Evolutionary conservation across 1,284 basidiomycete genomes (phyloP).

Genomic region (Spongispora temasekensis): DNA sequence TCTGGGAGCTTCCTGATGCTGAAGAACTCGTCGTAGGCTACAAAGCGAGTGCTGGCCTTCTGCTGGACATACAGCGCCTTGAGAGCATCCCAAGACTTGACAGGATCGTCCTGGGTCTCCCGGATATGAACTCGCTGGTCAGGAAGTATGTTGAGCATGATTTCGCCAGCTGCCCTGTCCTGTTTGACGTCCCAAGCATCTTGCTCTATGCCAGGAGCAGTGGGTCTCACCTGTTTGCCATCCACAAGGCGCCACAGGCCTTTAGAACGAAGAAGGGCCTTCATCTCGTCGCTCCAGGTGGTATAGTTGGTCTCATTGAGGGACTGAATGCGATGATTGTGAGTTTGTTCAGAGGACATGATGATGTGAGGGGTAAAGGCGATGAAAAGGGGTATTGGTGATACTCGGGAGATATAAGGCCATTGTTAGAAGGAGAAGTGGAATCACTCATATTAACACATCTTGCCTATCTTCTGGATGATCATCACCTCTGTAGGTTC

Average conservation of each 20-base stretch:
- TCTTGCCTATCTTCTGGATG: no score
- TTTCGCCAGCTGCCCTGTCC: constrained; percentile 5
- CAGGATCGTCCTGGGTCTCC: constrained; percentile 2
- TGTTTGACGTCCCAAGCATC: background rate
- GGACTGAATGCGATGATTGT: background rate
- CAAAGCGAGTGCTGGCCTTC: constrained; percentile 23
- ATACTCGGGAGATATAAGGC: no score
- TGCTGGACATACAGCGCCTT: background rate
- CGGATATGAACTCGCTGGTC: constrained; percentile 6
- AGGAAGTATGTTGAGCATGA: background rate
- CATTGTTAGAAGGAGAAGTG: no score
- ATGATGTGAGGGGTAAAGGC: background rate
- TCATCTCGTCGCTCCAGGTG: constrained; percentile 6
- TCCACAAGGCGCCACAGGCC: constrained; percentile 3
- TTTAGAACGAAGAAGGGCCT: constrained; percentile 2
- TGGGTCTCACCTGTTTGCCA: background rate
- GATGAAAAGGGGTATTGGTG: background rate
- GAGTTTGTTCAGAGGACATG: background rate
- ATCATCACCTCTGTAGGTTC: no score
- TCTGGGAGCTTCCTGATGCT: no score
- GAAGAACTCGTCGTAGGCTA: constrained; percentile 36
- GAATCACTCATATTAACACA: no score
- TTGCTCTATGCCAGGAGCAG: background rate
- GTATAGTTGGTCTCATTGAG: background rate
- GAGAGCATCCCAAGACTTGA: background rate